phyloP scores from a whole-genome alignment of 2,329 filamentous ascomycete genomes.

The Sporothrix brasiliensis region DNA sequence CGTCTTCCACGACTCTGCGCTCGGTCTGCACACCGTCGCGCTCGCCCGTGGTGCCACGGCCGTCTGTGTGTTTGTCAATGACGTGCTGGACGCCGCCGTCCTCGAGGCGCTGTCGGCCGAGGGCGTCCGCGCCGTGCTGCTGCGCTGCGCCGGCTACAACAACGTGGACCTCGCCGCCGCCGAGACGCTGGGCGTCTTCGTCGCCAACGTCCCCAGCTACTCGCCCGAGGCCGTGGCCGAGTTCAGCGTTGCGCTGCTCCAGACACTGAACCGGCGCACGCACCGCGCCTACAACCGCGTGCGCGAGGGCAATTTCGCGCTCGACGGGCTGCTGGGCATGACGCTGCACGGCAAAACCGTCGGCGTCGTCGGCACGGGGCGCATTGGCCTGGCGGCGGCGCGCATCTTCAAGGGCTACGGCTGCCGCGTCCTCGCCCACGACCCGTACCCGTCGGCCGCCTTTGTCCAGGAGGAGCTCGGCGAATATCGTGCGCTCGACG shows the following conservation, averaged over 20 bases:
- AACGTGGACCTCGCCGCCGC: constrained; percentile 64
- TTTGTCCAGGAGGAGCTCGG: constrained; percentile 52
- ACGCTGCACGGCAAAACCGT: constrained; percentile 68
- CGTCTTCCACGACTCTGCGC: constrained; percentile 60
- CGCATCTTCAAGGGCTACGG: constrained; percentile 67
- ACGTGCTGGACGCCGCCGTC: constrained; percentile 56
- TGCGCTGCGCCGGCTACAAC: constrained; percentile 71
- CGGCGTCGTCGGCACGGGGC: constrained; percentile 66
- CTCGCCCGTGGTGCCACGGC: constrained; percentile 58
- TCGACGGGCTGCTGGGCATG: constrained; percentile 64
- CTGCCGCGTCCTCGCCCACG: constrained; percentile 63
- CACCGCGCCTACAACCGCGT: constrained; percentile 70
- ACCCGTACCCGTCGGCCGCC: constrained; percentile 56
- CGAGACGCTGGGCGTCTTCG: constrained; percentile 58
- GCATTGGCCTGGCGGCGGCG: constrained; percentile 65
- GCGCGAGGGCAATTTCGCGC: constrained; percentile 68
- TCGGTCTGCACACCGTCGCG: constrained; percentile 58
- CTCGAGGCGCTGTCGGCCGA: constrained; percentile 52
- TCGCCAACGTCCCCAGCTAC: constrained; percentile 69
- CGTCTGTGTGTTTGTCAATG: constrained; percentile 71
- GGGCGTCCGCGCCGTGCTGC: constrained; percentile 61
- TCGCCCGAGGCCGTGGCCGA: constrained; percentile 71
- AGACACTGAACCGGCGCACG: constrained; percentile 68
- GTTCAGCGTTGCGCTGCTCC: constrained; percentile 67
- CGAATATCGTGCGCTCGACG: constrained; percentile 58